Evolutionary conservation across 2,329 filamentous ascomycete species (phyloP), one percentile per base, ranked within the genome.

Genomic region (Colletotrichum spinosum): DNA sequence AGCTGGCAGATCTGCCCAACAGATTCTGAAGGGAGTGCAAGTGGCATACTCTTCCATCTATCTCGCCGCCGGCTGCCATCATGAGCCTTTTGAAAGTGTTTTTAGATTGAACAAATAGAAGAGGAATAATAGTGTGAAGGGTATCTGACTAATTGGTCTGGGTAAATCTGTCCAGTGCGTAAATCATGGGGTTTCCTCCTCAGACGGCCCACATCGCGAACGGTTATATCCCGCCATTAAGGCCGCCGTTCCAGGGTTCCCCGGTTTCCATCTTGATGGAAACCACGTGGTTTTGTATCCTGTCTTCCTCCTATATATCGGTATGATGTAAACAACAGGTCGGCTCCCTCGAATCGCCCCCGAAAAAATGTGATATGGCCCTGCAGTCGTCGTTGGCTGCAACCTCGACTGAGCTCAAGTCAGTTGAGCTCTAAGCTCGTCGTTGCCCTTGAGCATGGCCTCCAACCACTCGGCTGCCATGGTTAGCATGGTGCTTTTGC

Each of bases 381-480:
- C 17, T 13, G 10, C 42, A 7, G 33, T 55, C 6, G n/a, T 61
- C 50, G 65, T 35, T 34, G 51, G 11, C 39, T 25, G 25, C 25
- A 25, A 25, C 38, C 8, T 34, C 60, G 6, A 86, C 71, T 45
- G 81, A 76, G n/a, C 79, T 79, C 50, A 90, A 75, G 25, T 25
- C 25, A 25, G 25, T 75, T 86, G 84, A n/a, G 74, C 75, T 61
- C 81, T 80, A 57, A 93, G 76, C 34, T 80, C 75, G 60, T 88
- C 81, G 73, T 97, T 97, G 5, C 89, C 92, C 44, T 84, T 79
- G 11, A 93, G 77, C 17, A 97, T 74, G 13, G 90, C 86, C 68
- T 94, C 88, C n/a, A 97, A 79, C 84, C 91, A 97, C 69, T 92
- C 90, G 12, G 89, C 91, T 3, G 92, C 87, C 78, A 94, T 90